These are phyloP conservation scores for Flaveria brownii DNA, from an alignment of 129 eudicot species.

Conservation along the genomic window DNA sequence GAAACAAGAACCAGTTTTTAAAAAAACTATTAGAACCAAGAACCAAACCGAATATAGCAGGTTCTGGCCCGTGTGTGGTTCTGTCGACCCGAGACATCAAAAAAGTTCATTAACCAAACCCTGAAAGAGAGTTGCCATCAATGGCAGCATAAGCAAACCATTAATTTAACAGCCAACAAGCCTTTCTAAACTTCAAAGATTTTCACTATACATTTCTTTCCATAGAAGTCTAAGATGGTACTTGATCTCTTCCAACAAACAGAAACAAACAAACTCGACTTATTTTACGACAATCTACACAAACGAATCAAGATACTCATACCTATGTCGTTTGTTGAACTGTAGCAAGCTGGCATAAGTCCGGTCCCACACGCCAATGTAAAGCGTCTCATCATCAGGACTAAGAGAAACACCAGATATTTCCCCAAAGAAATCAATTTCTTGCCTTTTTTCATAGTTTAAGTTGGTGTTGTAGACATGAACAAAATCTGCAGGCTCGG, in stretches of 20 bases:
- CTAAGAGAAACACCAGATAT: conserved; percentile 77
- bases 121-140: background rate
- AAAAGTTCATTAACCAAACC: conserved; percentile 1
- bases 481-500: conserved; percentile 88
- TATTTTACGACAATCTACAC: conserved; percentile 23
- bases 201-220: conserved; percentile 26
- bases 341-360: conserved; percentile 79
- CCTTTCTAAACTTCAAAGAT: conserved; percentile 27
- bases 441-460: conserved; percentile 59
- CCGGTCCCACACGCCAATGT: conserved; percentile 75
- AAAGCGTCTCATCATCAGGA: conserved; percentile 73
- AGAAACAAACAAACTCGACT: conserved; percentile 8
- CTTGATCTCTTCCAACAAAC: conserved; percentile 25
- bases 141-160: background rate
- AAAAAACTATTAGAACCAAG: too few species aligned
- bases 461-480: conserved; percentile 54
- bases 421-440: conserved; percentile 87
- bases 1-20: background rate
- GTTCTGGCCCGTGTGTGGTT: background rate
- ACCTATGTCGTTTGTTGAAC: conserved; percentile 45
- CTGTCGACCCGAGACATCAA: background rate
- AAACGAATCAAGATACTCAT: conserved; percentile 56
- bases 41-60: background rate
- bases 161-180: conserved; percentile 13
- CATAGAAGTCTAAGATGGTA: background rate